Percentiles rank a stretch among this genome's conserved stretches.
phyloP scores from a whole-genome alignment of 345 rosid species.

The Ailanthus altissimus region DNA sequence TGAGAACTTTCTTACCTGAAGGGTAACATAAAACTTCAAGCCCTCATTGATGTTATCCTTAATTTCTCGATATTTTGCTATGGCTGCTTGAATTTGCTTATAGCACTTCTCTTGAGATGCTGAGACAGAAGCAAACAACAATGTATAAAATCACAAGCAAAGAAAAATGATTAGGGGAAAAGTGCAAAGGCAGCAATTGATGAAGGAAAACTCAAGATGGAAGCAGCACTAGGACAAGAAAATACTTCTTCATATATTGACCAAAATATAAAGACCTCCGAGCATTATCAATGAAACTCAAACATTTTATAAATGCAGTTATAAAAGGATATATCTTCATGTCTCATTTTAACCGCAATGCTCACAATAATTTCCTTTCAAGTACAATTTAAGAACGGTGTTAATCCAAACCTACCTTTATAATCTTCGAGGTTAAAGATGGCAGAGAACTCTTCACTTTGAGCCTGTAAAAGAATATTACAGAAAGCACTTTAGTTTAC shows the following conservation, averaged over 20 bases:
- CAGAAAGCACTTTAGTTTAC: constrained; percentile 4
- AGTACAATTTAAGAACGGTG: background rate
- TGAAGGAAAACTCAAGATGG: background rate
- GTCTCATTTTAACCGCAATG: background rate
- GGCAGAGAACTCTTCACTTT: constrained; percentile 75
- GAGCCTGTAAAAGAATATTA: constrained; percentile 58
- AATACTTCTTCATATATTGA: background rate
- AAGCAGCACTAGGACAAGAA: background rate
- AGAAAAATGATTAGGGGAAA: constrained; percentile 8
- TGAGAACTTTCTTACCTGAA: constrained; percentile 60
- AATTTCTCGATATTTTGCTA: constrained; percentile 84
- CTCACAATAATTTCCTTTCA: background rate
- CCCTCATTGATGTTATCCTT: constrained; percentile 97
- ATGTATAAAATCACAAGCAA: constrained; percentile 13
- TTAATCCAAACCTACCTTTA: constrained; percentile 55
- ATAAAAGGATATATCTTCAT: background rate
- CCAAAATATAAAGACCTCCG: background rate
- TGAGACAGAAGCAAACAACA: constrained; percentile 33
- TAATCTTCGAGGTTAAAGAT: constrained; percentile 94
- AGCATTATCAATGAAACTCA: background rate
- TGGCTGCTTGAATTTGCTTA: constrained; percentile 90
- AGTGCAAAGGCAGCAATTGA: background rate
- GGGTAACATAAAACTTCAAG: constrained; percentile 93
- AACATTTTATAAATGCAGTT: background rate
- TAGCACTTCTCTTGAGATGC: constrained; percentile 91